A percentile compares a stretch with the other conserved stretches of the same genome.
phyloP scores from a whole-genome alignment of 305 asterid species.

The Fraxinus baroniana region DNA sequence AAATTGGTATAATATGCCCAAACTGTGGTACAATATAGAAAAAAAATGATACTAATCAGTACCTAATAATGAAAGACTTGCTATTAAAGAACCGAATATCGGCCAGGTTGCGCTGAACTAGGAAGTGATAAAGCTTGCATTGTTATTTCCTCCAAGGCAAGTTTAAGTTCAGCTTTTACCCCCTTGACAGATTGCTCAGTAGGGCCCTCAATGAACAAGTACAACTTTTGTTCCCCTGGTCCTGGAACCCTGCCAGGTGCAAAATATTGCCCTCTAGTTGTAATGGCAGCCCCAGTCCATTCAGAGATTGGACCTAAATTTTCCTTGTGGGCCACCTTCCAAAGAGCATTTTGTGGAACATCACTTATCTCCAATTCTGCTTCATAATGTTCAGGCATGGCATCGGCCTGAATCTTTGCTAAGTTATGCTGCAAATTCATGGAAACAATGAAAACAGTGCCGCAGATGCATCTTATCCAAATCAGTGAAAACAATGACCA shows the following conservation, averaged over 20 bases:
- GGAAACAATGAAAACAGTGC: no score
- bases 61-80: conserved; percentile 7
- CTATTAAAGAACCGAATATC: conserved; percentile 69
- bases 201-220: conserved; percentile 90
- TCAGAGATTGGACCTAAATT: no score
- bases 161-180: conserved; percentile 88
- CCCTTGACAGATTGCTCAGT: conserved; percentile 87
- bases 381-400: no score
- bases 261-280: no score
- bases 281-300: no score
- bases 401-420: no score
- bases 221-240: conserved; percentile 81
- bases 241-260: conserved; percentile 53
- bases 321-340: no score
- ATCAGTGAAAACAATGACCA: not conserved
- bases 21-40: conserved; percentile 15
- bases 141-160: conserved; percentile 85
- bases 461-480: not conserved
- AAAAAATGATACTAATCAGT: conserved; percentile 18
- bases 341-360: no score
- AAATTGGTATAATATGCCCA: no score
- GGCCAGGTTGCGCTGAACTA: conserved; percentile 85
- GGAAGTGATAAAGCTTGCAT: conserved; percentile 84
- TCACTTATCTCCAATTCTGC: no score
- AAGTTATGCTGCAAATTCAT: no score